Percentiles rank a stretch among this genome's conserved stretches.
phyloP scores from a whole-genome alignment of 2,329 filamentous ascomycete species.

The Blumeria hordei region DNA sequence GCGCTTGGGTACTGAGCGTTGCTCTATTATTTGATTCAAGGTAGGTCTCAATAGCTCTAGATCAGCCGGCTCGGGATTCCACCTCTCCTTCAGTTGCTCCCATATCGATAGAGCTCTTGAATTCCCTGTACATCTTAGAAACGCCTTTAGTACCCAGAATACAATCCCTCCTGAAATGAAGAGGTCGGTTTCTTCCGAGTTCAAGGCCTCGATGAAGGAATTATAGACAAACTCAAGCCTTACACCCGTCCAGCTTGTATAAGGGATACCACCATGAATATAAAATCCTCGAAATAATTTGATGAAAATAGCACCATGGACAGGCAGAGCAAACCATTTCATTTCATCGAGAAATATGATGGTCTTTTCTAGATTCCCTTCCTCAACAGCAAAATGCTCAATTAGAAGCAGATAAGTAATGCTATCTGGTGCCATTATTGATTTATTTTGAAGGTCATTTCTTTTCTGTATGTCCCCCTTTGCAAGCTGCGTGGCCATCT shows the following conservation, averaged over 20 bases:
- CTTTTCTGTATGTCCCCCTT: slow-evolving; percentile 30
- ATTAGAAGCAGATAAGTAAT: slow-evolving; percentile 62
- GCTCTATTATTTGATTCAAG: background rate
- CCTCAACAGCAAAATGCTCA: slow-evolving; percentile 41
- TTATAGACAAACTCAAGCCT: slow-evolving; percentile 45
- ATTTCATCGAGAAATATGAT: slow-evolving; percentile 58
- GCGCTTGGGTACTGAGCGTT: too few relatives aligned
- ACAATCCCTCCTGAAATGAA: slow-evolving; percentile 35
- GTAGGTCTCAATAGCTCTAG: slow-evolving; percentile 5
- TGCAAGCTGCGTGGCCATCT: slow-evolving; percentile 30
- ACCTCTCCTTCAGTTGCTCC: slow-evolving; percentile 13
- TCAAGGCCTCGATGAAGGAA: slow-evolving; percentile 32
- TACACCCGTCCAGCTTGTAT: slow-evolving; percentile 46
- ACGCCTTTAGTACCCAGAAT: slow-evolving; percentile 36
- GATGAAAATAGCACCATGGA: slow-evolving; percentile 57
- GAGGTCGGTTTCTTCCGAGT: slow-evolving; percentile 21
- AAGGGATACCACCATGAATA: slow-evolving; percentile 38
- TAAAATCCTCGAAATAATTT: slow-evolving; percentile 65
- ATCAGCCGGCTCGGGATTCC: slow-evolving; percentile 13
- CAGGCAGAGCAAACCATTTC: slow-evolving; percentile 38
- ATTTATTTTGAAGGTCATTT: slow-evolving; percentile 29
- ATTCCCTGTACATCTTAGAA: slow-evolving; percentile 22
- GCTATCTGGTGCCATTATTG: slow-evolving; percentile 48
- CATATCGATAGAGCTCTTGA: slow-evolving; percentile 11
- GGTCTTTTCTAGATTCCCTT: slow-evolving; percentile 50